Percentiles rank a stretch among this genome's conserved stretches.
Conservation (phyloP, 352 stramenopile genomes). For the Plasmopara halstedii region DNA sequence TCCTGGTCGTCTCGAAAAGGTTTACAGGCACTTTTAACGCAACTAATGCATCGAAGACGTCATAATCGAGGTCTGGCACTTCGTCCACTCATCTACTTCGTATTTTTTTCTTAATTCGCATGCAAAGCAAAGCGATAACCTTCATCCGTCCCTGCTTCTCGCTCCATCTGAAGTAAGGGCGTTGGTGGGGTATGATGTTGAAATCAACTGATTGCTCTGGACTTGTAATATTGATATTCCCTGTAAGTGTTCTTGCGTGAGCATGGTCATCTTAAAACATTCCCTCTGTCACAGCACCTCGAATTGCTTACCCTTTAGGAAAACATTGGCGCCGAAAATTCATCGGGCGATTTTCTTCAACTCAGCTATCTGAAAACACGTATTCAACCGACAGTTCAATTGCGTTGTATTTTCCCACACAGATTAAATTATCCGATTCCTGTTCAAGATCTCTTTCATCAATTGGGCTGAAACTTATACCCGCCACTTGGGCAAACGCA, state of each 20-base stretch:
- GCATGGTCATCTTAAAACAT: constrained; percentile 49
- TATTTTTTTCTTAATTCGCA: constrained; percentile 17
- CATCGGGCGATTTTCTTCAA: constrained; percentile 52
- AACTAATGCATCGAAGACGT: constrained; percentile 2
- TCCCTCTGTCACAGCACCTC: constrained; percentile 41
- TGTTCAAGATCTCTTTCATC: constrained; percentile 50
- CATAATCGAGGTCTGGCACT: constrained; percentile 52
- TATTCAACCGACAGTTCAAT: constrained; percentile 62
- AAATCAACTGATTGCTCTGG: constrained; percentile 6
- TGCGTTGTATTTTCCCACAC: constrained; percentile 61
- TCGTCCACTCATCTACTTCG: constrained; percentile 32
- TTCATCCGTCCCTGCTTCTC: constrained; percentile 23
- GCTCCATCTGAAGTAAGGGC: constrained; percentile 10
- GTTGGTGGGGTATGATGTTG: constrained; percentile 3
- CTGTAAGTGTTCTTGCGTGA: constrained; percentile 28
- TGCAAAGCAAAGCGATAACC: constrained; percentile 40
- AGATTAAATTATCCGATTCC: constrained; percentile 57
- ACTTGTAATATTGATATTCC: constrained; percentile 12
- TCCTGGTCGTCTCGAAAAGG: too few relatives aligned
- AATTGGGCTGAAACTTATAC: constrained; percentile 49
- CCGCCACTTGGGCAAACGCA: constrained; percentile 59
- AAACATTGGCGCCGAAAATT: constrained; percentile 54
- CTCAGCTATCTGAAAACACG: constrained; percentile 31
- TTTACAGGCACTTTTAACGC: not conserved
- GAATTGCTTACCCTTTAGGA: constrained; percentile 36